Conservation (phyloP, 2,329 filamentous ascomycete genomes). For the Exophiala oligosperma region DNA sequence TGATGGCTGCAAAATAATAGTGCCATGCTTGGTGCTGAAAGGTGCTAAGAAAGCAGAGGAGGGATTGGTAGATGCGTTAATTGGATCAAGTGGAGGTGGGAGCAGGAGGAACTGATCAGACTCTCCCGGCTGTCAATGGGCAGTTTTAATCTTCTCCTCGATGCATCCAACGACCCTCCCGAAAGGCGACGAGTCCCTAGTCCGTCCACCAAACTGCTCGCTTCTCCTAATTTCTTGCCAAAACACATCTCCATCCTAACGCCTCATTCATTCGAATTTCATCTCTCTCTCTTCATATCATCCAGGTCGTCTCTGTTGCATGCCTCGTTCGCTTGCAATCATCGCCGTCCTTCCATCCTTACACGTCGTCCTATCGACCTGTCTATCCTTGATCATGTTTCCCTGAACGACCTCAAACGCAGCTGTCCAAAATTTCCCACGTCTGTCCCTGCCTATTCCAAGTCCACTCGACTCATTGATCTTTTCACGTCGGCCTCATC, state of each 20-base stretch:
- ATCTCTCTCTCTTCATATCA: constrained; percentile 9
- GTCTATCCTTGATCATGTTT: constrained; percentile 7
- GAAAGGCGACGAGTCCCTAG: background rate
- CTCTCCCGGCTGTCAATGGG: background rate
- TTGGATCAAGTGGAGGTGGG: background rate
- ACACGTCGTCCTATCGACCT: constrained; percentile 11
- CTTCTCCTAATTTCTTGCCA: constrained; percentile 25
- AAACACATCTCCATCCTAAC: constrained; percentile 8
- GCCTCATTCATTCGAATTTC: constrained; percentile 5
- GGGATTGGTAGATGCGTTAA: constrained; percentile 2
- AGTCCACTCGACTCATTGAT: background rate
- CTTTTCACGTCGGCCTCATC: background rate
- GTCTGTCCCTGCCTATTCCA: background rate
- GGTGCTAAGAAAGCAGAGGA: background rate
- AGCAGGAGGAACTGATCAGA: background rate
- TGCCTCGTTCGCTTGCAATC: constrained; percentile 5
- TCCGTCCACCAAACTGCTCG: constrained; percentile 6
- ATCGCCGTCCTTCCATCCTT: constrained; percentile 2
- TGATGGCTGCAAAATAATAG: too few relatives aligned
- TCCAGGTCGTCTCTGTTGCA: constrained; percentile 9
- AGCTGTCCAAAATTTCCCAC: background rate
- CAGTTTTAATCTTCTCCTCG: background rate
- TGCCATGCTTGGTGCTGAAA: too few relatives aligned
- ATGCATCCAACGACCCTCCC: background rate
- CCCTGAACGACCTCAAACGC: constrained; percentile 1